Evolutionary conservation across 1,284 basidiomycete species (phyloP).

Genomic region (Rhodotorula sp.): DNA sequence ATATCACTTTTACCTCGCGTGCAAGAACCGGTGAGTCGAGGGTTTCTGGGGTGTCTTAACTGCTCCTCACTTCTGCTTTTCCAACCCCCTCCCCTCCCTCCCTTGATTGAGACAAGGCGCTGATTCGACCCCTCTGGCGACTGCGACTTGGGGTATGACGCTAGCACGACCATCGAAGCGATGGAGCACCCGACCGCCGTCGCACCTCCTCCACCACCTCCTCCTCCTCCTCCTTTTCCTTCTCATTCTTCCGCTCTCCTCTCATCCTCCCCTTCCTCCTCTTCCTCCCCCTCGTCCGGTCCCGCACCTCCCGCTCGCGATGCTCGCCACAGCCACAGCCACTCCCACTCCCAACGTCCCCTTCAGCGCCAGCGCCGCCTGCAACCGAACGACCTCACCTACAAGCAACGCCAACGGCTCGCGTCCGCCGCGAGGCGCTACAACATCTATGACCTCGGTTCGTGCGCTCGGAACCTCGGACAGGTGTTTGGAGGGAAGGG

Average conservation of each 20-base stretch:
- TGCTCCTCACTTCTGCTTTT: neutral
- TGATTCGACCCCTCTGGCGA: too few relatives aligned
- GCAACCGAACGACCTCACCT: slow-evolving; percentile 4
- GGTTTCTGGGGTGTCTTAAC: too few relatives aligned
- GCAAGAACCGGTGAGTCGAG: slow-evolving; percentile 43
- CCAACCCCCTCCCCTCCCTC: neutral
- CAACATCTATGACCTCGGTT: slow-evolving; percentile 35
- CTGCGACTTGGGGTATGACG: too few relatives aligned
- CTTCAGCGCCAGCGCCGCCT: neutral
- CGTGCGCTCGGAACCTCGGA: slow-evolving; percentile 14
- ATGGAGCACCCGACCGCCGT: slow-evolving; percentile 46
- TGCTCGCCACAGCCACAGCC: too few relatives aligned
- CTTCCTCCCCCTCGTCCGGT: neutral
- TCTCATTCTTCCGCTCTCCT: neutral
- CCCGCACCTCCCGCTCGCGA: neutral
- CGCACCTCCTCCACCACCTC: neutral
- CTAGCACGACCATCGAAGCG: slow-evolving; percentile 49
- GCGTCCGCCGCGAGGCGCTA: slow-evolving; percentile 3
- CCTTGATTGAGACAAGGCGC: neutral
- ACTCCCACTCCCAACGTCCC: neutral
- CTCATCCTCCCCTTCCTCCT: neutral
- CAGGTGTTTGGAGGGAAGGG: slow-evolving; percentile 23
- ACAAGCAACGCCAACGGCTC: slow-evolving; percentile 18
- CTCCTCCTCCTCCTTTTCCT: neutral
- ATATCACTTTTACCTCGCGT: slow-evolving; percentile 46